A percentile compares a stretch with the other conserved stretches of the same genome.
Conservation (phyloP, 2,329 filamentous ascomycete genomes). For the Botrytis hyacinthi region DNA sequence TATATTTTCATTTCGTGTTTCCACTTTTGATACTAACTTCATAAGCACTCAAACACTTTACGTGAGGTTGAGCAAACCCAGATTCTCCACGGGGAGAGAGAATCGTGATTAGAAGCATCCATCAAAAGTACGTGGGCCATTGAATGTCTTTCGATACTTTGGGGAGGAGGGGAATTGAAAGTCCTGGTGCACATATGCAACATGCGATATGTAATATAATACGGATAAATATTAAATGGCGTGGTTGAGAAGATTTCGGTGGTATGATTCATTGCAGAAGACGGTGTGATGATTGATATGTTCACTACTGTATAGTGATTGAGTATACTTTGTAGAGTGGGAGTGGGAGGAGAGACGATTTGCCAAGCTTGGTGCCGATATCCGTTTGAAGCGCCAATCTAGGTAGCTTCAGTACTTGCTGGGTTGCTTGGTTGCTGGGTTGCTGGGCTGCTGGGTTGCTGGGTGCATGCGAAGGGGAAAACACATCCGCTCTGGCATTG, state of each 20-base stretch:
- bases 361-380: constrained; percentile 9
- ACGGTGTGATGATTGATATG: constrained; percentile 9
- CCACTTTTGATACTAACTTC: constrained; percentile 11
- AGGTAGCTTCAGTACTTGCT: too few species aligned
- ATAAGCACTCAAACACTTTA: background rate
- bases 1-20: background rate
- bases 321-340: too few species aligned
- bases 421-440: too few species aligned
- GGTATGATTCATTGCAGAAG: background rate
- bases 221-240: background rate
- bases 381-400: background rate
- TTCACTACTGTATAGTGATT: background rate
- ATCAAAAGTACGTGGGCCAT: too few species aligned
- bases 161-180: background rate
- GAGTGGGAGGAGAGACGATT: background rate
- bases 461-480: background rate
- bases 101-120: too few species aligned
- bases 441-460: too few species aligned
- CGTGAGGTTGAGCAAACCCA: background rate
- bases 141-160: background rate
- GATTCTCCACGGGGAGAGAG: background rate
- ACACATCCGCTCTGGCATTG: background rate
- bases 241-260: background rate
- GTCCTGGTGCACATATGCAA: background rate
- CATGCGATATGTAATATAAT: background rate